These are phyloP conservation scores for Heterobasidion occidentale DNA, from an alignment of 1,284 basidiomycete species.

Conservation along the genomic window DNA sequence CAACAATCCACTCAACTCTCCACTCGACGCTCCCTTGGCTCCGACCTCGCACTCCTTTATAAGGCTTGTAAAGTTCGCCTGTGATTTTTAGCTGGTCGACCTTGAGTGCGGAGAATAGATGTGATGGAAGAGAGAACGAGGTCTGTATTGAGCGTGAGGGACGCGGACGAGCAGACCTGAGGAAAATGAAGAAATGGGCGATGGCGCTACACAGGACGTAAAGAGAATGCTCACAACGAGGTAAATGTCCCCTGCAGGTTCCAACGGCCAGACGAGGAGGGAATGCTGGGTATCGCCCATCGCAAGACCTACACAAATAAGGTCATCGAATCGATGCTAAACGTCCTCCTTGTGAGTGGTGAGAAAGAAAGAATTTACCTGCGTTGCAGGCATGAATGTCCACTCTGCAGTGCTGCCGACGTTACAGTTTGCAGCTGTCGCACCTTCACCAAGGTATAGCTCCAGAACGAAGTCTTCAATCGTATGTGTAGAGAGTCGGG, in stretches of 20 bases:
- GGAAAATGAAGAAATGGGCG: conserved; percentile 15
- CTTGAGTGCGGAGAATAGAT: conserved; percentile 75
- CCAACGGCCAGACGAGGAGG: conserved; percentile 57
- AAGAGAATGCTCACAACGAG: conserved; percentile 35
- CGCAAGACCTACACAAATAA: conserved; percentile 41
- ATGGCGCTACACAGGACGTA: neutral
- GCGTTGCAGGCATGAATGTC: conserved; percentile 68
- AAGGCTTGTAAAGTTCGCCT: conserved; percentile 72
- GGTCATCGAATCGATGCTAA: neutral
- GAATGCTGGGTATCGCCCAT: conserved; percentile 72
- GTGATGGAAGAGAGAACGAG: conserved; percentile 63
- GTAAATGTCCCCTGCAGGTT: conserved; percentile 73
- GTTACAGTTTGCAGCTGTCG: conserved; percentile 58
- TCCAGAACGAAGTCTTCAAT: conserved; percentile 70
- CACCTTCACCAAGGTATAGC: conserved; percentile 66
- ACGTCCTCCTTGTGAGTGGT: too few relatives aligned
- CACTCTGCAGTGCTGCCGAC: conserved; percentile 65
- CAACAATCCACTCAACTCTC: conserved; percentile 11
- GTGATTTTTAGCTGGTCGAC: conserved; percentile 83
- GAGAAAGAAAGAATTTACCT: conserved; percentile 30
- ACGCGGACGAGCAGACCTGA: conserved; percentile 31
- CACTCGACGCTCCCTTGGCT: conserved; percentile 13
- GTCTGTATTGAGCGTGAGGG: conserved; percentile 69
- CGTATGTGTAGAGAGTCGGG: conserved; percentile 54
- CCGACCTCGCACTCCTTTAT: conserved; percentile 57